Base-by-base conservation (phyloP, 1,284 basidiomycete genomes). In the Boletus subluridellus region DNA sequence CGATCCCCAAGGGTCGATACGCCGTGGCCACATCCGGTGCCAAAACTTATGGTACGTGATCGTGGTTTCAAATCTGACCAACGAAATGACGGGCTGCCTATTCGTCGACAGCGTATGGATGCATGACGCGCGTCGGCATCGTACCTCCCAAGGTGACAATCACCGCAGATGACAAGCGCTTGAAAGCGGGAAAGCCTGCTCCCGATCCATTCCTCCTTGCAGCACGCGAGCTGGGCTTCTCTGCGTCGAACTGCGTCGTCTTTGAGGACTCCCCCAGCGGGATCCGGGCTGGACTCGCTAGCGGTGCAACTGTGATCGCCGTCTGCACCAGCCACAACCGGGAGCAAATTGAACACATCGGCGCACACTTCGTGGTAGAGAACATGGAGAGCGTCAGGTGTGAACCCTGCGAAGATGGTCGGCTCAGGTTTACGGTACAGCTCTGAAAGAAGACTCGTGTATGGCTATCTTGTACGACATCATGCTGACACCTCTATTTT, bases 1-100 rank as follows among this genome's bases (percentile, higher is more conserved):
- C 85, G 11, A 78, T 92, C 54, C 89, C 89, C 10, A 73, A 78
- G 55, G 87, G 82, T 21, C 79, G 79, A 48, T 91, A 86, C 65
- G 89, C 88, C 11, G 86, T 91, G 28, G 89, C 89, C 3, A 91
- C 89, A 0, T 89, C 86, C 0, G 89, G 88, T 9, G 88, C 89
- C 2, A 86, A 84, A 69, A 90, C 86, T 0, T 89, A 89, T 59
- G 81, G 81, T 82, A 62, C 52, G 80, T 73, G 5, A 7, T 17
- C 14, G 34, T 9, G 2, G 5, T 50, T 49, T 46, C 17, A 8
- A 49, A 38, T 34, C 15, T 9, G 39, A 28, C 38, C 17, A 24
- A 11, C 24, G 2, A 5, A 17, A 2, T 67, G 17, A 60, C 51
- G 56, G 12, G 3, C 60, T 60, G 9, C 3, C 2, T 47, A 37